Percentiles rank a stretch among this genome's conserved stretches.
These are phyloP conservation scores for Anastatica hierochuntica DNA, from an alignment of 345 rosid species.

Conservation along the genomic window DNA sequence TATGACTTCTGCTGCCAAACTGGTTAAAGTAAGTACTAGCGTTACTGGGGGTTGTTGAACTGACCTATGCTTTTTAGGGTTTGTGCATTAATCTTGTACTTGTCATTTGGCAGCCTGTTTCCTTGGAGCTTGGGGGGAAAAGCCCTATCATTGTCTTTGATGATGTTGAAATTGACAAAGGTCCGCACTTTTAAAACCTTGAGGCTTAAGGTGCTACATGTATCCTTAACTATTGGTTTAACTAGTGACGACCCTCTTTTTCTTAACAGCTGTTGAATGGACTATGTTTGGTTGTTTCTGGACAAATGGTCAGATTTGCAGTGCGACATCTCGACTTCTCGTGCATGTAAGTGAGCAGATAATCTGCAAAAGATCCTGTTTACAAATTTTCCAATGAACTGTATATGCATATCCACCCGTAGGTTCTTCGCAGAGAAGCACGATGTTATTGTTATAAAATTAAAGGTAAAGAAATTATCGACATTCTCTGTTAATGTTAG, in stretches of 20 bases:
- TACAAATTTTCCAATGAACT: background rate
- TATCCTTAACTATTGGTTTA: background rate
- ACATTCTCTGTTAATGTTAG: too few relatives aligned
- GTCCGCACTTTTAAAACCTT: slow-evolving; percentile 30
- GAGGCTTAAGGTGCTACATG: background rate
- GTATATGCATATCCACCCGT: background rate
- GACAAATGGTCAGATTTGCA: slow-evolving; percentile 96
- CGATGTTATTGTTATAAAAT: background rate
- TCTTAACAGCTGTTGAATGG: slow-evolving; percentile 76
- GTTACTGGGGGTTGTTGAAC: background rate
- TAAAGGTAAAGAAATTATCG: too few relatives aligned
- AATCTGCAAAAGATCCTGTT: background rate
- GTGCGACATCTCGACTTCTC: slow-evolving; percentile 94
- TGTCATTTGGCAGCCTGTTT: slow-evolving; percentile 61
- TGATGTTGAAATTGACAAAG: slow-evolving; percentile 84
- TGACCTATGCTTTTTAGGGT: background rate
- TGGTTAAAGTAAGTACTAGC: slow-evolving; percentile 55
- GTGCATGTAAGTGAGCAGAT: slow-evolving; percentile 60
- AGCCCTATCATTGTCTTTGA: slow-evolving; percentile 91
- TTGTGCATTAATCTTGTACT: slow-evolving; percentile 9
- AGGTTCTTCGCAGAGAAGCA: background rate
- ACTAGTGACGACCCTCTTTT: slow-evolving; percentile 6
- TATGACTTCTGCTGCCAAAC: slow-evolving; percentile 76
- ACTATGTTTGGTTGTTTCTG: slow-evolving; percentile 85
- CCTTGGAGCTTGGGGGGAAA: slow-evolving; percentile 93